Evolutionary conservation across 2,329 filamentous ascomycete genomes (phyloP).

Genomic region (Cytospora piceae): DNA sequence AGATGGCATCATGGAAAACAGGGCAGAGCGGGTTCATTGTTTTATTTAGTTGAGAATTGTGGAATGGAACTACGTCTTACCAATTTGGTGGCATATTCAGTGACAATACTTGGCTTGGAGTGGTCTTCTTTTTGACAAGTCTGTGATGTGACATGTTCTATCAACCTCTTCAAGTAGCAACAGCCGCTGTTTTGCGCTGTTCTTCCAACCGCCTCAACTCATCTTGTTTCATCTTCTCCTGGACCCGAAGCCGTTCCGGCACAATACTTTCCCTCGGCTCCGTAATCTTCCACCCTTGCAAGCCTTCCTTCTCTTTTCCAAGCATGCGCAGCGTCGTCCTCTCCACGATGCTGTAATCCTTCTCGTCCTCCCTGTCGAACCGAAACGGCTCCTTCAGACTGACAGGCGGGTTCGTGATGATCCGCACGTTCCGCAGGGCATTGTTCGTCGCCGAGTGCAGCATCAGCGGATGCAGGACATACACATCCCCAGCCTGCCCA

Average conservation of each 20-base stretch:
- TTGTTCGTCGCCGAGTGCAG: conserved; percentile 59
- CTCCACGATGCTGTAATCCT: conserved; percentile 59
- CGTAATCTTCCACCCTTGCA: conserved; percentile 57
- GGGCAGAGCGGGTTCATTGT: neutral
- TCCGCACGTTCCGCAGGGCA: conserved; percentile 42
- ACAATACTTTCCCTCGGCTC: conserved; percentile 53
- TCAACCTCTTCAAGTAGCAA: conserved; percentile 7
- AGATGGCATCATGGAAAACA: conserved; percentile 11
- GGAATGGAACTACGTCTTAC: neutral
- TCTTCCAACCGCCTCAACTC: conserved; percentile 51
- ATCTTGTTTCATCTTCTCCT: conserved; percentile 54
- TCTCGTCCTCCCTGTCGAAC: conserved; percentile 51
- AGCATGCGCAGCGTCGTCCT: conserved; percentile 55
- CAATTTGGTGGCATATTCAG: neutral
- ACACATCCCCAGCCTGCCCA: conserved; percentile 60
- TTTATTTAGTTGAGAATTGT: neutral
- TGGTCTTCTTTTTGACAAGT: neutral
- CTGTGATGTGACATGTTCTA: neutral
- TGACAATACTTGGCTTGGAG: neutral
- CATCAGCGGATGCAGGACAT: conserved; percentile 63
- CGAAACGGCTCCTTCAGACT: conserved; percentile 54
- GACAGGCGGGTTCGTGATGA: conserved; percentile 63
- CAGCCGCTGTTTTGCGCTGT: conserved; percentile 12
- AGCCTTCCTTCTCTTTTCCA: conserved; percentile 45
- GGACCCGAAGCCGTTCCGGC: conserved; percentile 51